phyloP scores from a whole-genome alignment of 2,329 filamentous ascomycete species.

The Lachnellula willkommii region DNA sequence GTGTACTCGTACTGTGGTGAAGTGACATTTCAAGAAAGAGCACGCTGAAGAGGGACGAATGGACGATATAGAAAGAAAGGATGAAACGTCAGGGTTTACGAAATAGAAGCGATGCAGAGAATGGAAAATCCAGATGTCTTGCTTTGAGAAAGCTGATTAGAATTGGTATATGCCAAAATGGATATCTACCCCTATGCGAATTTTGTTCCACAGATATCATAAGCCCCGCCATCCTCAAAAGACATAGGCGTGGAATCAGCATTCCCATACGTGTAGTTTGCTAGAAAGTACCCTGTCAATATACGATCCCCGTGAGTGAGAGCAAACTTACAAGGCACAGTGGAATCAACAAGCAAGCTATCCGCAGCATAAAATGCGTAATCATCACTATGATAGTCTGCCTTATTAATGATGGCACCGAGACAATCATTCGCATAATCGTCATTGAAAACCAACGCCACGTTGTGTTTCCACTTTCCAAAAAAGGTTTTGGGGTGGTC shows the following conservation, averaged over 20 bases:
- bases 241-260: conserved; percentile 14
- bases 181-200: conserved; percentile 2
- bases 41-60: too few relatives aligned
- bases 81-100: too few relatives aligned
- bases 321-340: conserved; percentile 14
- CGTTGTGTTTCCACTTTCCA: conserved; percentile 19
- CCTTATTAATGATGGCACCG: conserved; percentile 11
- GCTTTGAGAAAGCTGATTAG: too few relatives aligned
- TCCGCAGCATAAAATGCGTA: conserved; percentile 15
- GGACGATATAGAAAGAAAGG: too few relatives aligned
- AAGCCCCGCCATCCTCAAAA: conserved; percentile 15
- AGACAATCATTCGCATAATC: conserved; percentile 15
- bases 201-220: conserved; percentile 13
- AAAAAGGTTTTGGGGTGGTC: conserved; percentile 17
- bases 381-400: conserved; percentile 19
- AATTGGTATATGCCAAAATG: too few relatives aligned
- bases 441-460: conserved; percentile 13
- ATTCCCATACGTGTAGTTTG: conserved; percentile 13
- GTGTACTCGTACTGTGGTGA: too few relatives aligned
- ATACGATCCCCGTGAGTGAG: background rate
- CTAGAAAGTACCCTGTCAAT: background rate
- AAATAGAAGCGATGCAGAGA: too few relatives aligned
- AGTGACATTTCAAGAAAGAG: too few relatives aligned
- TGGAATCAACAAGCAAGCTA: conserved; percentile 9
- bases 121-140: too few relatives aligned